Conservation (phyloP, 176 grass and related monocot genomes). For the Coix lacrymajobi region DNA sequence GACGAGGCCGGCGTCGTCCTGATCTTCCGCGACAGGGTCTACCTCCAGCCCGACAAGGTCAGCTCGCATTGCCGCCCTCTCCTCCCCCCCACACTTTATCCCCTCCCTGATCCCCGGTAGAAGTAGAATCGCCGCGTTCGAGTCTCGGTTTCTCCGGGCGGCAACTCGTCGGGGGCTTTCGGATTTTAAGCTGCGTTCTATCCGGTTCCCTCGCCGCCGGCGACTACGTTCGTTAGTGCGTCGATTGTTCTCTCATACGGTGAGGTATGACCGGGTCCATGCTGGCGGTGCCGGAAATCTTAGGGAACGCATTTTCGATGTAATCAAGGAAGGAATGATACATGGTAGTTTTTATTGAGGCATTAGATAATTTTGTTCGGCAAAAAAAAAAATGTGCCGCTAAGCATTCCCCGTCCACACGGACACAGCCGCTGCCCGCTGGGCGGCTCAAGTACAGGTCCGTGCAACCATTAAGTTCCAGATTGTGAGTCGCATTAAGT, state of each 20-base stretch:
- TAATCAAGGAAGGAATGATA: neutral
- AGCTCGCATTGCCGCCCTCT: constrained; percentile 15
- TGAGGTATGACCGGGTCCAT: neutral
- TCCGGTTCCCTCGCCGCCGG: neutral
- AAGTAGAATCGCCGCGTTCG: neutral
- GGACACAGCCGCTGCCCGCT: neutral
- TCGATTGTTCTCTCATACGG: neutral
- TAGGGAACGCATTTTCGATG: constrained; percentile 16
- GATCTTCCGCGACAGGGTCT: constrained; percentile 89
- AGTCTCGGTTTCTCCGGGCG: neutral
- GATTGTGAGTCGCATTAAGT: neutral
- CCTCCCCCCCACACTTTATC: neutral
- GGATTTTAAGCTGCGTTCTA: neutral
- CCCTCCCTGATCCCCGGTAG: neutral
- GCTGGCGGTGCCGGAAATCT: neutral
- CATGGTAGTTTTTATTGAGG: neutral
- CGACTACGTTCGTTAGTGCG: neutral
- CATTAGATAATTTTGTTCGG: neutral
- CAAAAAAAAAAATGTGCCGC: neutral
- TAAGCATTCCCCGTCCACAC: neutral
- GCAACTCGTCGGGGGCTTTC: neutral
- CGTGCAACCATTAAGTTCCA: neutral
- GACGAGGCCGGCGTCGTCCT: constrained; percentile 93
- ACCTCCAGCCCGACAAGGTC: constrained; percentile 93
- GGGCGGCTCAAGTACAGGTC: constrained; percentile 11